Evolutionary conservation across 2,329 filamentous ascomycete species (phyloP).

Genomic region (Penicillium sp.): DNA sequence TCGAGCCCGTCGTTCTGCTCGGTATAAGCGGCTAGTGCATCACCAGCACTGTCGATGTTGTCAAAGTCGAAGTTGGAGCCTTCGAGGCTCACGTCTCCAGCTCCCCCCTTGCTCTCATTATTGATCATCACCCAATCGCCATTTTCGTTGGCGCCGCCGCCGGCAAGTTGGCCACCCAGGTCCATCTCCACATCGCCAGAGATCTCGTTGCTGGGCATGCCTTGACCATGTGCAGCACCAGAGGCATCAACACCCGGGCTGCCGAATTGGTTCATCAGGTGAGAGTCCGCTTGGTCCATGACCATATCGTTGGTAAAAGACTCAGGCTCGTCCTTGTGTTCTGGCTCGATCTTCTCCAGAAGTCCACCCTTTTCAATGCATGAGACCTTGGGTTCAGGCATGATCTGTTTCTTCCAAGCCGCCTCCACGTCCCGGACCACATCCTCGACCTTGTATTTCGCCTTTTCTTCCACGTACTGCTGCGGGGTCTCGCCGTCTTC

Average conservation of each 20-base stretch:
- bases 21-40: slow-evolving; percentile 67
- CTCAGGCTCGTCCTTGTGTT: slow-evolving; percentile 36
- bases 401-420: slow-evolving; percentile 65
- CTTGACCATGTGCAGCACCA: slow-evolving; percentile 3
- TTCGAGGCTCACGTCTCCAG: slow-evolving; percentile 34
- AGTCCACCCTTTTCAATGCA: slow-evolving; percentile 77
- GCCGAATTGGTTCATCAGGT: slow-evolving; percentile 37
- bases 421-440: slow-evolving; percentile 73
- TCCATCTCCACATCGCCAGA: slow-evolving; percentile 45
- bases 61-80: slow-evolving; percentile 47
- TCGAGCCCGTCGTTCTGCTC: slow-evolving; percentile 55
- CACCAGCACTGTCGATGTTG: slow-evolving; percentile 64
- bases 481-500: slow-evolving; percentile 36
- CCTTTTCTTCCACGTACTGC: slow-evolving; percentile 42
- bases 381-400: slow-evolving; percentile 62
- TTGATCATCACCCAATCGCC: slow-evolving; percentile 76
- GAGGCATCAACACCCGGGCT: slow-evolving; percentile 17
- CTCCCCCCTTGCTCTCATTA: slow-evolving; percentile 52
- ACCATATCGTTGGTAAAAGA: slow-evolving; percentile 31
- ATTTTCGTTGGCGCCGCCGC: slow-evolving; percentile 46
- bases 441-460: slow-evolving; percentile 58
- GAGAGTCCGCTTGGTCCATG: slow-evolving; percentile 33
- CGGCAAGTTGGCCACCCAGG: slow-evolving; percentile 50
- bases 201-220: slow-evolving; percentile 44
- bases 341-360: slow-evolving; percentile 53